phyloP scores from a whole-genome alignment of 345 rosid genomes.

The Salix purpurea region DNA sequence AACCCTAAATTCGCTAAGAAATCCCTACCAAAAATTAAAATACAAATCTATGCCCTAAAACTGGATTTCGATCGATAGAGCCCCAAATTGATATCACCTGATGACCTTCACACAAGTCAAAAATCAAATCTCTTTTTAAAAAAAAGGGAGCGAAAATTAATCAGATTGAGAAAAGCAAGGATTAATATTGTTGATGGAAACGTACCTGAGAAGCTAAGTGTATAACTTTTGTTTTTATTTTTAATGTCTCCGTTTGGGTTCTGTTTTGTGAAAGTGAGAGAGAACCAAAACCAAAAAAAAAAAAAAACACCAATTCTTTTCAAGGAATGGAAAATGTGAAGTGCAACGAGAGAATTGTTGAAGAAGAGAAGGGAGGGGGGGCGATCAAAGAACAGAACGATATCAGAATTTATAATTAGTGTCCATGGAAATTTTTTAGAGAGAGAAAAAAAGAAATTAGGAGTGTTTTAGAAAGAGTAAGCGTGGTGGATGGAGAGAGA shows the following conservation, averaged over 20 bases:
- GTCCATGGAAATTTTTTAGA: not conserved
- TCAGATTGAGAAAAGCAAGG: not conserved
- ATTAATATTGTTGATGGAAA: not conserved
- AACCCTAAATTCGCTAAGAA: conserved; percentile 2
- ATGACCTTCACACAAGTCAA: not conserved
- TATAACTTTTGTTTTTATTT: not conserved
- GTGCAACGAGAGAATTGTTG: conserved; percentile 4
- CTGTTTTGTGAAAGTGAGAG: not conserved
- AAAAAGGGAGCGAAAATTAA: not conserved
- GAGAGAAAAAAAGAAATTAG: not conserved
- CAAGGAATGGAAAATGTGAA: not conserved
- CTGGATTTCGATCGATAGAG: conserved; percentile 8
- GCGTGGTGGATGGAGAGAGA: not conserved
- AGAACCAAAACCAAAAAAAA: not conserved
- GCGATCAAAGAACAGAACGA: conserved; percentile 9
- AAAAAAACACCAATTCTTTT: conserved; percentile 5
- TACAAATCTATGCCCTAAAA: conserved; percentile 8
- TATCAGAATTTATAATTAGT: conserved; percentile 13
- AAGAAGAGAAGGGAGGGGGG: conserved; percentile 8
- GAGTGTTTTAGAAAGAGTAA: not conserved
- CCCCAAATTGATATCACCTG: conserved; percentile 14
- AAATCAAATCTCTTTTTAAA: not conserved
- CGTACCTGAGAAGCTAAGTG: conserved; percentile 12
- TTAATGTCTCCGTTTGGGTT: not conserved
- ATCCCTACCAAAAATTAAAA: not conserved